A percentile compares a stretch with the other conserved stretches of the same genome.
Evolutionary conservation across 768 basidiomycete genomes (phyloP).

Genomic region (Serendipita sp.): DNA sequence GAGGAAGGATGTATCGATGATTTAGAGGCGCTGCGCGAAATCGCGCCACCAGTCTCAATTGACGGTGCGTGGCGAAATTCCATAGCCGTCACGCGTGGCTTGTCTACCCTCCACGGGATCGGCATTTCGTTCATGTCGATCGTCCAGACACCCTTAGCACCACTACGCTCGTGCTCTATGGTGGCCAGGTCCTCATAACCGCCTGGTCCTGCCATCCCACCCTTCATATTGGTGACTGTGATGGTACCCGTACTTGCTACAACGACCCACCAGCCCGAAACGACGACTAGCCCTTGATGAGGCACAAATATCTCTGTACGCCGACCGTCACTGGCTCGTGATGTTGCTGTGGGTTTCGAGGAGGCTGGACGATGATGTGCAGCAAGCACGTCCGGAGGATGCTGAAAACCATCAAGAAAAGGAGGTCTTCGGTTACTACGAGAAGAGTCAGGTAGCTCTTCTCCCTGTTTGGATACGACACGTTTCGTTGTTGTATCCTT

Average conservation of each 20-base stretch:
- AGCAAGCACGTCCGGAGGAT: not conserved
- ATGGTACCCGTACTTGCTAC: constrained; percentile 44
- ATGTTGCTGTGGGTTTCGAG: not conserved
- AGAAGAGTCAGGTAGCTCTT: constrained; percentile 12
- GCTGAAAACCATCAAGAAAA: not conserved
- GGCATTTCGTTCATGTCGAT: constrained; percentile 50
- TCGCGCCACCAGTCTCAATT: constrained; percentile 15
- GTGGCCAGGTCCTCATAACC: not conserved
- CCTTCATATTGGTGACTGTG: constrained; percentile 36
- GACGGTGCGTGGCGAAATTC: constrained; percentile 46
- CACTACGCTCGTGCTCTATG: constrained; percentile 26
- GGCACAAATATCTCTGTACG: constrained; percentile 36
- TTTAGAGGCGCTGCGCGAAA: not conserved
- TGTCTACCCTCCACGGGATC: constrained; percentile 34
- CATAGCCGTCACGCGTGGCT: constrained; percentile 55
- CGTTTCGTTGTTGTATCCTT: not conserved
- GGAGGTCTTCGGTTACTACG: constrained; percentile 10
- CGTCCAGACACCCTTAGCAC: constrained; percentile 23
- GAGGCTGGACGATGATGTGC: not conserved
- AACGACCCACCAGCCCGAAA: constrained; percentile 42
- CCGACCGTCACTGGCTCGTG: constrained; percentile 15
- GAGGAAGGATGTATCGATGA: not conserved
- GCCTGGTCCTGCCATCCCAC: not conserved
- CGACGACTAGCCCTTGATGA: constrained; percentile 35
- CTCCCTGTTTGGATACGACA: not conserved